Base-by-base conservation (phyloP, 1,139 yeast genomes). In the Lodderomyces metapsilosis region DNA sequence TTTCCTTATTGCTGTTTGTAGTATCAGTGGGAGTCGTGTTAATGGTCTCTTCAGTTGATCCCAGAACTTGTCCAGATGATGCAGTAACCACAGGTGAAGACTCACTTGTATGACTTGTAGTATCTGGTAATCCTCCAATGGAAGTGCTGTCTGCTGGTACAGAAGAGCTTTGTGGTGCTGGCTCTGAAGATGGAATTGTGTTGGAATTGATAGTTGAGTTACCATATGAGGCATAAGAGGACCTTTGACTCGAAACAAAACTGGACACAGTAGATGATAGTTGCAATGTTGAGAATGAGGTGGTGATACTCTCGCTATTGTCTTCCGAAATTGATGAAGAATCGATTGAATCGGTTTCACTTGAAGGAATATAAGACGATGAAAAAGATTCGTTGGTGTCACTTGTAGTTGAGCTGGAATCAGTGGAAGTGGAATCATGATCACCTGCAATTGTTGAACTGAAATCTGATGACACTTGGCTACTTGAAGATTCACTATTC, bases 211-310 rank as follows among this genome's bases (percentile, higher is more conserved):
- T 30, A 30, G 21, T 30, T n/a, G 34, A 16, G 13, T 30, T 30
- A 5, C 34, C 34, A 16, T 30, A 30, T 10, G 34, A 18, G 7
- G 22, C 22, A 16, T 12, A 11, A 25, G 18, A 17, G 5, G 39
- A 30, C 11, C 24, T 18, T n/a, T 12, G 21, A 11, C 23, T 18
- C 11, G 35, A 32, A 32, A n/a, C 11, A 3, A 17, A 32, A 12
- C 16, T 25, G 15, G 30, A n/a, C 5, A 12, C 30, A 4, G 16
- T 12, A 4, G 30, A 25, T 32, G 35, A 32, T 13, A 30, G 16
- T 15, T 30, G 34, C 20, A 30, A 18, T 4, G 35, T 32, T 17
- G 35, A n/a, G 13, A 32, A 16, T 11, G 35, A 22, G n/a, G 37
- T 12, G 4, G n/a, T 18, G 22, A 16, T 3, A 17, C 21, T 34